These are phyloP conservation scores for Penicillium antarcticum DNA, from an alignment of 495 filamentous ascomycete genomes.

Conservation along the genomic window DNA sequence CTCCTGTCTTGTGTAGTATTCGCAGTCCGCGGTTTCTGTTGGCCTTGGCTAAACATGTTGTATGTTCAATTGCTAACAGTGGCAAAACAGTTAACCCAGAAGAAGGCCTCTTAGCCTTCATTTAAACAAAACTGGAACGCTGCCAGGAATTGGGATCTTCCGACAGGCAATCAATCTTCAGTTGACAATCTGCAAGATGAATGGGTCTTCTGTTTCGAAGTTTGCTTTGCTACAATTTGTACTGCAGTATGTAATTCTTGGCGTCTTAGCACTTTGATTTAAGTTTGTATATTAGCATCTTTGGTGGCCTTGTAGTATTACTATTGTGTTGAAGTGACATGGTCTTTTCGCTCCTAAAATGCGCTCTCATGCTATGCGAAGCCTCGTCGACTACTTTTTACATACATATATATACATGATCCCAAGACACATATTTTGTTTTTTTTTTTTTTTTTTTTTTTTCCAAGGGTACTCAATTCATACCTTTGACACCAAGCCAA, in stretches of 20 bases:
- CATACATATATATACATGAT: too few species aligned
- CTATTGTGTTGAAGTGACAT: background rate
- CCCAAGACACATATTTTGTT: too few species aligned
- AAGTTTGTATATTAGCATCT: background rate
- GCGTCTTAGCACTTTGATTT: background rate
- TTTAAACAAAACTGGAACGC: background rate
- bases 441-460: too few species aligned
- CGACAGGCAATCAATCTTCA: background rate
- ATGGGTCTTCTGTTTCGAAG: background rate
- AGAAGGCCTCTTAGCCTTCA: constrained; percentile 3
- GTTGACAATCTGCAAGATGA: background rate
- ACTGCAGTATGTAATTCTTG: background rate
- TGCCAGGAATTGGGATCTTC: background rate
- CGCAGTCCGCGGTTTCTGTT: background rate
- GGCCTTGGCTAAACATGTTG: background rate
- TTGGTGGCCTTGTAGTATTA: background rate
- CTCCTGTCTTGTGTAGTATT: background rate
- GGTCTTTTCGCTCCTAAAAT: too few species aligned
- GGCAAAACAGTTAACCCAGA: constrained; percentile 17
- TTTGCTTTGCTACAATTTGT: background rate
- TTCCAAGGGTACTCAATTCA: too few species aligned
- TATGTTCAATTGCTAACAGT: constrained; percentile 1
- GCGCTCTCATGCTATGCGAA: too few species aligned
- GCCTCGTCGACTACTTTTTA: too few species aligned
- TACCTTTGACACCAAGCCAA: too few species aligned